Base-by-base conservation (phyloP, 768 basidiomycete species). In the Macrolepiota dolichaula region DNA sequence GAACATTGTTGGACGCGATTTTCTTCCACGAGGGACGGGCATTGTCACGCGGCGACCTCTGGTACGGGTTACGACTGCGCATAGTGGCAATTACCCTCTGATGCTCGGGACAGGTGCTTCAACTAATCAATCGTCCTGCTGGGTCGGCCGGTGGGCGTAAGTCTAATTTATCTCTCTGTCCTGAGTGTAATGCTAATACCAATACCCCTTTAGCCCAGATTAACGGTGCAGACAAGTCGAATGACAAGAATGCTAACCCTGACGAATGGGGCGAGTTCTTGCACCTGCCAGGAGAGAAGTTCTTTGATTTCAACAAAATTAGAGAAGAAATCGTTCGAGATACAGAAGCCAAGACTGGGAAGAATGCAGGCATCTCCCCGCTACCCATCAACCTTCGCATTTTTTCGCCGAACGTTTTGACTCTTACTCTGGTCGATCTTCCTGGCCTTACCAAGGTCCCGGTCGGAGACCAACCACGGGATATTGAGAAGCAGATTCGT, bases 261-360 rank as follows among this genome's bases (percentile, higher is more conserved):
- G 87, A 97, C 67, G 97, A 98, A 74, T 99, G 97, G 97, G 97
- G 96, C 67, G 97, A 99, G 76, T 99, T 99, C 82, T 80, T 98
- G 32, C 94, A 95, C 68, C 83, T 98, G 40, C 97, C 96, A 0
- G 91, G 92, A 62, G 92, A 98, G 79, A 99, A 98, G 77, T 96
- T 98, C 76, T 93, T 89, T 73, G 96, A 99, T 78, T 99, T 99
- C 77, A 82, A 87, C 75, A 96, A 97, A 81, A 97, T 98, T 71
- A 82, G 96, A 61, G 92, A 90, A 42, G 97, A 99, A 76, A 99
- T 99, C 65, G 84, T 98, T 32, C 87, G 88, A 64, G 97, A 99
- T 73, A 99, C 97, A 0, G 97, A 98, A 72, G 92, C 92, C 61
- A 98, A 98, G 84, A 99, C 97, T 0, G 97, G 97, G 61, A 92